Evolutionary conservation across 1,284 basidiomycete species (phyloP).

Genomic region (Porphyrellus sp.): DNA sequence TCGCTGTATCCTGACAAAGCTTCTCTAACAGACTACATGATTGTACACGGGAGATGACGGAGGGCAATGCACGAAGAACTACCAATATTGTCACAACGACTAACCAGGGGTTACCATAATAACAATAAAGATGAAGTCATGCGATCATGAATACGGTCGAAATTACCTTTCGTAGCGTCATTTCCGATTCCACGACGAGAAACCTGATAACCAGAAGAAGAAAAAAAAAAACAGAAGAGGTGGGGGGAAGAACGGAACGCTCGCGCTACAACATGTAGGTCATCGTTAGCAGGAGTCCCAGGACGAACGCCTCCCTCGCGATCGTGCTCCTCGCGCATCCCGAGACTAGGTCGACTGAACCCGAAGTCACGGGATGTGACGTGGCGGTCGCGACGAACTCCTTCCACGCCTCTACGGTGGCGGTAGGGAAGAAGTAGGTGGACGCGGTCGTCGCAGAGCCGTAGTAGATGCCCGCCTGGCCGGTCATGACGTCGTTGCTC

Average conservation of each 20-base stretch:
- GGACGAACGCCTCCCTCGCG: background rate
- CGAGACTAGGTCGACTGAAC: background rate
- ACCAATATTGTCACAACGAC: background rate
- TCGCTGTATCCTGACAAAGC: background rate
- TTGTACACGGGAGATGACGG: background rate
- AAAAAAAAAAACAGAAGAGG: too few relatives aligned
- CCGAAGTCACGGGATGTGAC: background rate
- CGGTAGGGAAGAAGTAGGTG: constrained; percentile 50
- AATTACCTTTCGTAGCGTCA: background rate
- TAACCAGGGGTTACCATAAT: background rate
- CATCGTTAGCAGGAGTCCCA: background rate
- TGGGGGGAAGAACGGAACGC: background rate
- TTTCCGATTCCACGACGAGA: constrained; percentile 1
- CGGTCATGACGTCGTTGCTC: constrained; percentile 45
- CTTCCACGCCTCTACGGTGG: constrained; percentile 57
- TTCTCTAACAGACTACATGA: background rate
- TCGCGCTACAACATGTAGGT: background rate
- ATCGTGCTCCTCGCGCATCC: background rate
- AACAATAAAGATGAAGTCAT: background rate
- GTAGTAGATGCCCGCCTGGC: constrained; percentile 51
- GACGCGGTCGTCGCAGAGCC: constrained; percentile 48
- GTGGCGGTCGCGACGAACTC: constrained; percentile 35
- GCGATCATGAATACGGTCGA: constrained; percentile 33
- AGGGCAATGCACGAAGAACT: background rate
- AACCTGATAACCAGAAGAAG: background rate